Evolutionary conservation across 2,329 filamentous ascomycete species (phyloP).

Genomic region (Emmonsia crescens): DNA sequence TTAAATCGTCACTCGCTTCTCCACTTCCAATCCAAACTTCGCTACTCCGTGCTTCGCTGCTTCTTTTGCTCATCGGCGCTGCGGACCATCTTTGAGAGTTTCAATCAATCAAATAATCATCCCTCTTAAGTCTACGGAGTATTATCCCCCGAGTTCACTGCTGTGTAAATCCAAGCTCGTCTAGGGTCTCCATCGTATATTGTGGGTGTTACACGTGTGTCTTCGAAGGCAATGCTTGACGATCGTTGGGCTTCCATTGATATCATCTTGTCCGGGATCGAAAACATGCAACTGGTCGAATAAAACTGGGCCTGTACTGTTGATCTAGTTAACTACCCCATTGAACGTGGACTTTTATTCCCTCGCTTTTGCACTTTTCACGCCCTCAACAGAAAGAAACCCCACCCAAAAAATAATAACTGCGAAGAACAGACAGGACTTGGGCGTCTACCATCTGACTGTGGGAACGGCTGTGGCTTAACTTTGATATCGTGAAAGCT

Average conservation of each 20-base stretch:
- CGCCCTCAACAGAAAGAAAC: not conserved
- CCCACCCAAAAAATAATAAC: not conserved
- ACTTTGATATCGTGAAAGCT: not conserved
- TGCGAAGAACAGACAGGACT: not conserved
- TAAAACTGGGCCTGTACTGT: not conserved
- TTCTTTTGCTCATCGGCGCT: not conserved
- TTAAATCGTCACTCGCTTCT: conserved; percentile 2
- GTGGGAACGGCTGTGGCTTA: not conserved
- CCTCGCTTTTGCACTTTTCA: not conserved
- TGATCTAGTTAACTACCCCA: conserved; percentile 1
- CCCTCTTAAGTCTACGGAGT: too few species aligned
- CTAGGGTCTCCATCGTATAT: not conserved
- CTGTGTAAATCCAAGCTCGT: not conserved
- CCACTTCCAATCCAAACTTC: not conserved
- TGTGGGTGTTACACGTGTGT: not conserved
- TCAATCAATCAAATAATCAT: not conserved
- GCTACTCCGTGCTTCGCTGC: too few species aligned
- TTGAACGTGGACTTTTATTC: not conserved
- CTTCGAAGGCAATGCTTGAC: not conserved
- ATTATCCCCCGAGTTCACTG: not conserved
- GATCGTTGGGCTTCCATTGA: not conserved
- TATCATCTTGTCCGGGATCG: not conserved
- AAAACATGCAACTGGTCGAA: not conserved
- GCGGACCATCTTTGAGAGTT: not conserved
- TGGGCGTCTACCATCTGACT: not conserved